Evolutionary conservation across 2,329 filamentous ascomycete genomes (phyloP).

Genomic region (Monilinia polystroma): DNA sequence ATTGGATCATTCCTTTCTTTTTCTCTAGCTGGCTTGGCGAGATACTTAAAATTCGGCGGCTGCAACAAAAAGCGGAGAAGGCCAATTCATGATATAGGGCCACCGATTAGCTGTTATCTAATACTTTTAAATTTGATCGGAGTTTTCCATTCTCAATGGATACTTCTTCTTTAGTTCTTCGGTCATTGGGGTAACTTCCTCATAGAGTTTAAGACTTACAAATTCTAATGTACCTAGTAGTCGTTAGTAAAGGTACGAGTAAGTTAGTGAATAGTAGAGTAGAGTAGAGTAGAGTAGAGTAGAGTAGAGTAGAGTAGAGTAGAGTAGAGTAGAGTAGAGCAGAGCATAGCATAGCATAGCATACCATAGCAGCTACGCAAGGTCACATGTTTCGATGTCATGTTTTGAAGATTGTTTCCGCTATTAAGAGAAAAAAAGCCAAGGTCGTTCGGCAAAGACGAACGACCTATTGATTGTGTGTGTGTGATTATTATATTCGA

Average conservation of each 20-base stretch:
- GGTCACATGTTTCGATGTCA: background rate
- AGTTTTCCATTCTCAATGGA: background rate
- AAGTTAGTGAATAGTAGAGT: too few relatives aligned
- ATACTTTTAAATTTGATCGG: slow-evolving; percentile 7
- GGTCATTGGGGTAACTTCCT: background rate
- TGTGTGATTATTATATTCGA: too few relatives aligned
- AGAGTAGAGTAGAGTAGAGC: too few relatives aligned
- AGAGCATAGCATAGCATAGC: too few relatives aligned
- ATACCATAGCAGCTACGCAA: background rate
- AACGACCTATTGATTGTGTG: too few relatives aligned
- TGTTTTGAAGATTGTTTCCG: background rate
- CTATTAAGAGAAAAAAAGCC: too few relatives aligned
- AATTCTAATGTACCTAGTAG: background rate
- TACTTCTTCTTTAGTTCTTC: background rate
- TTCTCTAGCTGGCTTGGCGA: slow-evolving; percentile 11
- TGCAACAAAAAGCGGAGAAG: slow-evolving; percentile 13
- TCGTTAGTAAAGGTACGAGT: too few relatives aligned
- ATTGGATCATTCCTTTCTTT: slow-evolving; percentile 10
- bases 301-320: too few relatives aligned
- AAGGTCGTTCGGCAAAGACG: too few relatives aligned
- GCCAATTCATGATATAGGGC: slow-evolving; percentile 4
- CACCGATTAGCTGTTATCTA: slow-evolving; percentile 9
- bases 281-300: too few relatives aligned
- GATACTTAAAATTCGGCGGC: slow-evolving; percentile 8
- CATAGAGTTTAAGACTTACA: background rate